A percentile compares a stretch with the other conserved stretches of the same genome.
Conservation (phyloP, 169 alveolate species). For the Plasmodium billcollinsi region DNA sequence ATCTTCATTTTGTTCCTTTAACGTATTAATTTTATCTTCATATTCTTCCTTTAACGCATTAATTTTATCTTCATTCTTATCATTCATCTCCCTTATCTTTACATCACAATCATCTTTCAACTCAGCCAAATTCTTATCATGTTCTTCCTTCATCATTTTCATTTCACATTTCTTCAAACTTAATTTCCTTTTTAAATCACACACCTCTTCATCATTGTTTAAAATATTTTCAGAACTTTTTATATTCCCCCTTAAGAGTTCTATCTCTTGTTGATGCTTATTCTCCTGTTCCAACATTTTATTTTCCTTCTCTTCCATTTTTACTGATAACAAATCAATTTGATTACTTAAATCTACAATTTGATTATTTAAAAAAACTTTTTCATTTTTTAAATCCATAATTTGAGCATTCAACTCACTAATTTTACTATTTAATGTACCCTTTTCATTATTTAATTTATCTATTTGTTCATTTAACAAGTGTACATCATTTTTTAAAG, state of each 20-base stretch:
- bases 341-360: constrained; percentile 18
- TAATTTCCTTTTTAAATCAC: constrained; percentile 20
- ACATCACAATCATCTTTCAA: constrained; percentile 38
- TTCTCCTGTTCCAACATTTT: constrained; percentile 21
- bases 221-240: no score
- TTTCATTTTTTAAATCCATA: constrained; percentile 18
- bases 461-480: constrained; percentile 24
- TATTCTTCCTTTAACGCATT: no score
- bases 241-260: no score
- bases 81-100: constrained; percentile 9
- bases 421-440: constrained; percentile 8
- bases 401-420: constrained; percentile 8
- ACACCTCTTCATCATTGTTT: no score
- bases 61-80: not conserved
- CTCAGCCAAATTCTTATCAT: constrained; percentile 17
- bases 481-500: constrained; percentile 16
- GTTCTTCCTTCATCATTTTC: constrained; percentile 10
- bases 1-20: no score
- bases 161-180: constrained; percentile 6
- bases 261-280: constrained; percentile 37
- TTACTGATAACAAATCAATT: constrained; percentile 1
- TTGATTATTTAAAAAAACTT: constrained; percentile 8
- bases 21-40: no score
- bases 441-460: constrained; percentile 10
- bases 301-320: constrained; percentile 24